Evolutionary conservation across 2,329 filamentous ascomycete genomes (phyloP), one percentile per base, ranked within the genome.

Genomic region (Aureobasidium sp.): DNA sequence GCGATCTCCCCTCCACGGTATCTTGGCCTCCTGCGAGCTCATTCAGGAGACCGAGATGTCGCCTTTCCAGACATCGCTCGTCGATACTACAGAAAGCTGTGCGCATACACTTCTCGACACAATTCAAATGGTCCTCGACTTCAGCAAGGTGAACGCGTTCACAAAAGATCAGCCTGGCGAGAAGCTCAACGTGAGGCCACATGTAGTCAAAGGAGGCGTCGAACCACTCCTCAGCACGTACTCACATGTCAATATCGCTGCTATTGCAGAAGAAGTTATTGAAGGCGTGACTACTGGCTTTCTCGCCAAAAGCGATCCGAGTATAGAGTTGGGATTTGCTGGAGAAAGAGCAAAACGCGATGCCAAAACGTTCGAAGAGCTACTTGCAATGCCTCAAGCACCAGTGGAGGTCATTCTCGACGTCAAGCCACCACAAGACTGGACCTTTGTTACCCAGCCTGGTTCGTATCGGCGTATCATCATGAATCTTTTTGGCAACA

Each of bases 211-310:
- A 26, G 52, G 52, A 17, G 61, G 61, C 20, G 20, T 57, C 34
- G 61, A 62, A 69, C 48, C 72, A 63, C 23, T 62, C 65, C 47
- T 74, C 63, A 64, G 69, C 60, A 47, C 69, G 9, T 69, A 69
- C n/a, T 65, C 68, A 10, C 56, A 66, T 27, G 61, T 77, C 0
- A 77, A 80, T 63, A 66, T 80, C 1, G 74, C 74, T 10, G 69
- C 76, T 4, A 65, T 82, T 12, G 75, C 79, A 0, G 82, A 83
- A 68, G 81, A 84, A 64, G 81, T 82, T 0, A 76, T 80, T 13
- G 80, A 82, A 64, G 80, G 80, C 3, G 79, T 82, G 4, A 80
- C 78, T 62, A 72, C 80, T 6, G 82, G 82, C 0, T 80, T 83
- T 39, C 71, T 1, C 76, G 77, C 67, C 73, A 69, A 58, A 66